A percentile compares a stretch with the other conserved stretches of the same genome.
These are phyloP conservation scores for Rhodofomes roseus DNA, from an alignment of 1,284 basidiomycete genomes.

Conservation along the genomic window DNA sequence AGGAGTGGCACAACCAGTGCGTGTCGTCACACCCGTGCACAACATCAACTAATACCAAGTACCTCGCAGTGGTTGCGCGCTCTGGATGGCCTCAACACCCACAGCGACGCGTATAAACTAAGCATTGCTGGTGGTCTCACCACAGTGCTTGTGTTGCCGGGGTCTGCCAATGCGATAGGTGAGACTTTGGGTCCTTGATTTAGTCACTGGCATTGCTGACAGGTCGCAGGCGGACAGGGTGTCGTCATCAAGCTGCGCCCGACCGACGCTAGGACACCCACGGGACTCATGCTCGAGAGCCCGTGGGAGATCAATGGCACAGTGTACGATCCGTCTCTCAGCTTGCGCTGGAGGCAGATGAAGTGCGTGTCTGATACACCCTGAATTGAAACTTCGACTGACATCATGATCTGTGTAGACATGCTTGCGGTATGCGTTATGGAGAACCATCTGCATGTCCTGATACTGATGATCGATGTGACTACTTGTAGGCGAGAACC, in stretches of 20 bases:
- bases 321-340: slow-evolving; percentile 22
- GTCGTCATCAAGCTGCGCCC: slow-evolving; percentile 49
- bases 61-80: slow-evolving; percentile 40
- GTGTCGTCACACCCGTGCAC: background rate
- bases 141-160: slow-evolving; percentile 62
- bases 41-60: background rate
- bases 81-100: slow-evolving; percentile 46
- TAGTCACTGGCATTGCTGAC: background rate
- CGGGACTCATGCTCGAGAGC: slow-evolving; percentile 43
- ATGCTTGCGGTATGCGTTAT: slow-evolving; percentile 32
- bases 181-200: background rate
- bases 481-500: slow-evolving; percentile 28
- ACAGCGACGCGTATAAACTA: slow-evolving; percentile 47
- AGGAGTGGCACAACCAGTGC: background rate
- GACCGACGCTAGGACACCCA: slow-evolving; percentile 40
- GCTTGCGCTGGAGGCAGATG: slow-evolving; percentile 43
- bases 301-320: slow-evolving; percentile 36
- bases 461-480: background rate
- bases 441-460: background rate
- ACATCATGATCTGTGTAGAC: slow-evolving; percentile 18
- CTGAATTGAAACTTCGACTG: background rate
- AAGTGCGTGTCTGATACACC: slow-evolving; percentile 27
- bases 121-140: slow-evolving; percentile 56
- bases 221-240: slow-evolving; percentile 38
- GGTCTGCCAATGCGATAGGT: slow-evolving; percentile 58